Conservation (phyloP, 345 rosid genomes). For the Microcos paniculata region DNA sequence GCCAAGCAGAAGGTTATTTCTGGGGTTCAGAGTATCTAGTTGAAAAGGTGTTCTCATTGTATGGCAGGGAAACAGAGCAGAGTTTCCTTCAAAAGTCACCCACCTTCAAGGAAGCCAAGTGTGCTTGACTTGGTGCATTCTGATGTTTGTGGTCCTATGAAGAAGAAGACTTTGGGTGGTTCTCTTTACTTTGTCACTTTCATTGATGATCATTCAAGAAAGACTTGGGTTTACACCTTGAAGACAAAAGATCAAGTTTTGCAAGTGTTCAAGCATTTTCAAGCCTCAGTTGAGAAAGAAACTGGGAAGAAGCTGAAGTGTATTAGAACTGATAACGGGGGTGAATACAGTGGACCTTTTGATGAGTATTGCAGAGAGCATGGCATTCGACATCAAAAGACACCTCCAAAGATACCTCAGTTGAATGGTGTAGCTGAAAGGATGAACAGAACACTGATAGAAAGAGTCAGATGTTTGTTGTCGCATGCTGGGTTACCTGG, state of each 20-base stretch:
- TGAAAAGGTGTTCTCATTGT: not conserved
- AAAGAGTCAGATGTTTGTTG: not conserved
- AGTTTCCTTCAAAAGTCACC: not conserved
- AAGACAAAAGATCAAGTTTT: not conserved
- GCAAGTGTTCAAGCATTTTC: not conserved
- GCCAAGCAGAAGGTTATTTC: not conserved
- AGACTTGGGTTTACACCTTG: not conserved
- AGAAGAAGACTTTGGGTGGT: not conserved
- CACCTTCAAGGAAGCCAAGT: not conserved
- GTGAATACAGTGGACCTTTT: not conserved
- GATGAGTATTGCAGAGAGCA: not conserved
- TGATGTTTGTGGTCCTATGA: not conserved
- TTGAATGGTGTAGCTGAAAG: conserved; percentile 5
- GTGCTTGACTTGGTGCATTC: not conserved
- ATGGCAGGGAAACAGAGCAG: not conserved
- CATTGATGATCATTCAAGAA: not conserved
- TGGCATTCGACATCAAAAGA: not conserved
- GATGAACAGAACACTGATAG: not conserved
- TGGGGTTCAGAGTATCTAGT: not conserved
- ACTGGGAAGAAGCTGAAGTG: not conserved
- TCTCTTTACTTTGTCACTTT: not conserved
- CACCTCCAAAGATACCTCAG: conserved; percentile 9
- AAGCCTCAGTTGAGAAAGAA: not conserved
- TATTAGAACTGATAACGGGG: not conserved
- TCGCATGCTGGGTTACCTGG: not conserved